Evolutionary conservation across 257 asterid genomes (phyloP).

Genomic region (Ballota nigra): DNA sequence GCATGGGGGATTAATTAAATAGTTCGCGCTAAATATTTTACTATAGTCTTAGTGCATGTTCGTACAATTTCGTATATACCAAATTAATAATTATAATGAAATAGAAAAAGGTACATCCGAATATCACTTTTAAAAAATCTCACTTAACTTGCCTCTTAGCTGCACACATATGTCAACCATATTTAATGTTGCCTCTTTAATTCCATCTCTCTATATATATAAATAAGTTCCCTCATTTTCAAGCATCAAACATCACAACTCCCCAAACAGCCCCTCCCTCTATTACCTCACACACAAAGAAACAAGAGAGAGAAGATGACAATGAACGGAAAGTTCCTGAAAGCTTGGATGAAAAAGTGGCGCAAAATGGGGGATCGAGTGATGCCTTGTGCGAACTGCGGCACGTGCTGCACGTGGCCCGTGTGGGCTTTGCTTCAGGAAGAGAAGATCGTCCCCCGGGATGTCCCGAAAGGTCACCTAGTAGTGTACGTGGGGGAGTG

Average conservation of each 20-base stretch:
- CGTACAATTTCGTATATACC: constrained; percentile 69
- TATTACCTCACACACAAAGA: neutral
- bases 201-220: constrained; percentile 53
- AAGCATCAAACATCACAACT: constrained; percentile 13
- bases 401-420: constrained; percentile 52
- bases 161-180: constrained; percentile 37
- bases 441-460: constrained; percentile 55
- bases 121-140: constrained; percentile 37
- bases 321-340: constrained; percentile 38
- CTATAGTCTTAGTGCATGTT: constrained; percentile 44
- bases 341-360: constrained; percentile 51
- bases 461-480: constrained; percentile 87
- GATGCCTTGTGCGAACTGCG: constrained; percentile 40
- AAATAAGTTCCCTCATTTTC: constrained; percentile 41
- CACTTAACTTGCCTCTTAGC: constrained; percentile 49
- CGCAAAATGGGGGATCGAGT: constrained; percentile 36
- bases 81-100: constrained; percentile 15
- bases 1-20: constrained; percentile 5
- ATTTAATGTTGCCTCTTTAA: constrained; percentile 29
- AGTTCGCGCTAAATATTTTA: constrained; percentile 4
- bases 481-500: constrained; percentile 79
- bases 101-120: constrained; percentile 43
- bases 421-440: constrained; percentile 41
- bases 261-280: constrained; percentile 19
- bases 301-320: constrained; percentile 17